A percentile compares a stretch with the other conserved stretches of the same genome.
Evolutionary conservation across 169 alveolate genomes (phyloP).

Genomic region (Cryptosporidium andersoni): DNA sequence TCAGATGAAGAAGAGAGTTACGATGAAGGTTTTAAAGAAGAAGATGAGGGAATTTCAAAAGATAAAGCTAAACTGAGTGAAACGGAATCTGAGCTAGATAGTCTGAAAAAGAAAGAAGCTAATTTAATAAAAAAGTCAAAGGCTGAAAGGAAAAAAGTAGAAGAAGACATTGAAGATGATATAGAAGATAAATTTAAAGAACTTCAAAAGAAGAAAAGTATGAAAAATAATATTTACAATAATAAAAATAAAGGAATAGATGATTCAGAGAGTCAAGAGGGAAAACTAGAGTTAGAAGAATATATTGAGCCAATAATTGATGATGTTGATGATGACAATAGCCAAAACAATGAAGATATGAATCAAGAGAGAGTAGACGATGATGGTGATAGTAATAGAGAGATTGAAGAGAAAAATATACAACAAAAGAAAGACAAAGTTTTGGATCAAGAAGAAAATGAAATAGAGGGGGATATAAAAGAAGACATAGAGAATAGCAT

Average conservation of each 20-base stretch:
- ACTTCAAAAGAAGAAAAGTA: background rate
- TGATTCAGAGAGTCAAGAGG: background rate
- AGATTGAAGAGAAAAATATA: background rate
- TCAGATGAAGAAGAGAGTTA: conserved; percentile 19
- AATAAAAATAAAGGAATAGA: background rate
- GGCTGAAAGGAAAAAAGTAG: background rate
- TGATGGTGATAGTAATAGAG: background rate
- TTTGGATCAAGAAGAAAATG: background rate
- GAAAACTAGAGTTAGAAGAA: background rate
- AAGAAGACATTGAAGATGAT: background rate
- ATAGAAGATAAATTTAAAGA: background rate
- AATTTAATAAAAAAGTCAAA: background rate
- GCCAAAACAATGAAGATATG: background rate
- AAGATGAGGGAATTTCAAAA: background rate
- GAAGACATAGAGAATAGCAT: background rate
- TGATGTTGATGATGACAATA: background rate
- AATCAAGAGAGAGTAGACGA: background rate
- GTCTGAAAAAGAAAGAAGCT: background rate
- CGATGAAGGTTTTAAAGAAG: background rate
- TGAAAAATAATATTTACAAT: background rate
- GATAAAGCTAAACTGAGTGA: background rate
- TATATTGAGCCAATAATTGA: background rate
- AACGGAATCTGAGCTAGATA: background rate
- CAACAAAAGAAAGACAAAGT: background rate
- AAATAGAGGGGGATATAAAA: background rate